Conservation (phyloP, 805 yeast species). For the Candida coquimbonensis region DNA sequence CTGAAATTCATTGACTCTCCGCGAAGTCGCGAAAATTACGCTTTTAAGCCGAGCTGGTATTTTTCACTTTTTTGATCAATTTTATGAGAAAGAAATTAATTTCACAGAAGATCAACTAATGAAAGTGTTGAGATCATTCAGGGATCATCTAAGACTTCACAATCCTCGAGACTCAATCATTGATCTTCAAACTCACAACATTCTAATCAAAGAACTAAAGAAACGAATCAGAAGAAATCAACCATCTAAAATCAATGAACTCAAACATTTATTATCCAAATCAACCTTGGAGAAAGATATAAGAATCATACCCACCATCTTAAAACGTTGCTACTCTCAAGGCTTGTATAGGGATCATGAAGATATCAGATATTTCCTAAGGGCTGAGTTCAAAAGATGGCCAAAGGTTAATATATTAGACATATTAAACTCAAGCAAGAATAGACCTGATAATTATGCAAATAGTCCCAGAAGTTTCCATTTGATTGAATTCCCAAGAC, state of each 20-base stretch:
- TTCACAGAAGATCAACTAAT: too few relatives aligned
- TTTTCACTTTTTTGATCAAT: too few relatives aligned
- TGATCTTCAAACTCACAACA: conserved; percentile 1
- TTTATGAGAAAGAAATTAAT: too few relatives aligned
- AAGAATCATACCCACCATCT: conserved; percentile 9
- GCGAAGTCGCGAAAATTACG: too few relatives aligned
- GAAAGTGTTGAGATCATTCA: too few relatives aligned
- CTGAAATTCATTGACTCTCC: too few relatives aligned
- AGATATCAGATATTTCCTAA: conserved; percentile 14
- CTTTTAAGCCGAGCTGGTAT: too few relatives aligned
- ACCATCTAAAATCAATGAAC: background rate
- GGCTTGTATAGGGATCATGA: conserved; percentile 17
- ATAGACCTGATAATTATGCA: background rate
- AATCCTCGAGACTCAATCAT: background rate
- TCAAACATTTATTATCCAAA: background rate
- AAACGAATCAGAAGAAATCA: conserved; percentile 10
- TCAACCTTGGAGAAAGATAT: background rate
- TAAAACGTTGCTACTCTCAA: conserved; percentile 14
- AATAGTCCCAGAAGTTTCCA: conserved; percentile 2
- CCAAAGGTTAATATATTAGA: conserved; percentile 14
- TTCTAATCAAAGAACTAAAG: conserved; percentile 7
- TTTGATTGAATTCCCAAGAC: conserved; percentile 10
- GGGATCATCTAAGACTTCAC: background rate
- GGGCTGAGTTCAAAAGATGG: conserved; percentile 16
- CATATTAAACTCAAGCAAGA: background rate